A percentile compares a stretch with the other conserved stretches of the same genome.
Conservation (phyloP, 2,329 filamentous ascomycete species). For the Apiospora koreana region DNA sequence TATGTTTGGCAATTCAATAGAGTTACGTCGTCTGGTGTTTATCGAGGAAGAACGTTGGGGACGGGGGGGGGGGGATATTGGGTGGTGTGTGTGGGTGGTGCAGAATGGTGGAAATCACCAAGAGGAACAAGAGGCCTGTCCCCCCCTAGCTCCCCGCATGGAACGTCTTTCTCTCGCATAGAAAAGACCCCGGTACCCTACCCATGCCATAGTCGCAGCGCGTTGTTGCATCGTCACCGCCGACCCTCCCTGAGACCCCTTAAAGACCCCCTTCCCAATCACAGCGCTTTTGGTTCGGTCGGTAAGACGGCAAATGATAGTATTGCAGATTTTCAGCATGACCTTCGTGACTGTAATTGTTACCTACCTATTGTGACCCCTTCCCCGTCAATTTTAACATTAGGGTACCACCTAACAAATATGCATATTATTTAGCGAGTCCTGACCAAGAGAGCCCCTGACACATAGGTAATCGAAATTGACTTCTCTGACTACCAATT, state of each 20-base stretch:
- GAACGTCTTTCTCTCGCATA: background rate
- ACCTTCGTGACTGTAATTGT: background rate
- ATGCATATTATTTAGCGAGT: slow-evolving; percentile 2
- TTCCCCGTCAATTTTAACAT: background rate
- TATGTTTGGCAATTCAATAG: background rate
- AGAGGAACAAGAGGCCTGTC: background rate
- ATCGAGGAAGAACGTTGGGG: background rate
- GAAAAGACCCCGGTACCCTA: background rate
- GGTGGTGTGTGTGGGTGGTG: no score
- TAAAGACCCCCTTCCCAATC: background rate
- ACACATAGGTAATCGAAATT: no score
- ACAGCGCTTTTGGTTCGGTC: background rate
- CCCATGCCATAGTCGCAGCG: background rate
- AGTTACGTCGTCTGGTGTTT: slow-evolving; percentile 10
- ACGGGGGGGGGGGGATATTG: background rate
- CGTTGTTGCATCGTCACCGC: background rate
- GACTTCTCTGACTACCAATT: no score
- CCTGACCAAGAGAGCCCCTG: background rate
- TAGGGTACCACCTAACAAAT: background rate
- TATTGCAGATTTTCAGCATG: background rate
- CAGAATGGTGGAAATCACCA: background rate
- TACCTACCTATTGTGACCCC: background rate
- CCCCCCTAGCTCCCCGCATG: background rate
- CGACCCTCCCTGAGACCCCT: background rate
- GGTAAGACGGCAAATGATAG: background rate